These are phyloP conservation scores for Zopfochytrium polystomum DNA, from an alignment of 371 early-diverging fungal genomes.

Conservation along the genomic window DNA sequence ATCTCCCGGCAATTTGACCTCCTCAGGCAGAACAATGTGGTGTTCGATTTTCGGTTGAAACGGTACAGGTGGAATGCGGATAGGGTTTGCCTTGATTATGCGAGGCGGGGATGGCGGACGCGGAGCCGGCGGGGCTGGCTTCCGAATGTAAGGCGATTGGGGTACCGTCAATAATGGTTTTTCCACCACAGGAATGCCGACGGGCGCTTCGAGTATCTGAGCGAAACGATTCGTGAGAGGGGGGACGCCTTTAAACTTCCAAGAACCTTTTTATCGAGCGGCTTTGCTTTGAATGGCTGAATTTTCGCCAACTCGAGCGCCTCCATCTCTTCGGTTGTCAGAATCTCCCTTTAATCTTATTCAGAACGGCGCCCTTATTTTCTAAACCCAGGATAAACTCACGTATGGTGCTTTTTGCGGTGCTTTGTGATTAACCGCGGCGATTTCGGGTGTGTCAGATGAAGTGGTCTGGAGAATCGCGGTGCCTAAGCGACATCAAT, in stretches of 20 bases:
- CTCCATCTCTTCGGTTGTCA: conserved; percentile 32
- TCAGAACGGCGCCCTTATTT: not conserved
- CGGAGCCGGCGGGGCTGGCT: conserved; percentile 1
- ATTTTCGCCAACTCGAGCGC: conserved; percentile 27
- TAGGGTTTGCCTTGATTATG: conserved; percentile 46
- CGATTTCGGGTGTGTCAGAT: conserved; percentile 44
- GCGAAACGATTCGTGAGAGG: not conserved
- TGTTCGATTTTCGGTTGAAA: conserved; percentile 40
- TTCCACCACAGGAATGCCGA: conserved; percentile 27
- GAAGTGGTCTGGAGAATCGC: conserved; percentile 4
- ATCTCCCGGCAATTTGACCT: conserved; percentile 45
- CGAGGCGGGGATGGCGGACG: conserved; percentile 22
- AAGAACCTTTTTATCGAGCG: conserved; percentile 37
- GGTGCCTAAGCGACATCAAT: not conserved
- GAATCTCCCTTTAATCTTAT: conserved; percentile 21
- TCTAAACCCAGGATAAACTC: not conserved
- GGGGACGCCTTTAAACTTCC: not conserved
- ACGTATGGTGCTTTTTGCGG: not conserved
- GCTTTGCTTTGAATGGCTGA: conserved; percentile 44
- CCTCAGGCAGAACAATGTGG: conserved; percentile 27
- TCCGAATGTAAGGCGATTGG: conserved; percentile 28
- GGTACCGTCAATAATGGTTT: conserved; percentile 40
- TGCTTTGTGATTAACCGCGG: conserved; percentile 31
- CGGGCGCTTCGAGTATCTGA: conserved; percentile 29
- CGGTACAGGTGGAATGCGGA: conserved; percentile 27